These are phyloP conservation scores for Botrytis byssoidea DNA, from an alignment of 2,329 filamentous ascomycete genomes.

Conservation along the genomic window DNA sequence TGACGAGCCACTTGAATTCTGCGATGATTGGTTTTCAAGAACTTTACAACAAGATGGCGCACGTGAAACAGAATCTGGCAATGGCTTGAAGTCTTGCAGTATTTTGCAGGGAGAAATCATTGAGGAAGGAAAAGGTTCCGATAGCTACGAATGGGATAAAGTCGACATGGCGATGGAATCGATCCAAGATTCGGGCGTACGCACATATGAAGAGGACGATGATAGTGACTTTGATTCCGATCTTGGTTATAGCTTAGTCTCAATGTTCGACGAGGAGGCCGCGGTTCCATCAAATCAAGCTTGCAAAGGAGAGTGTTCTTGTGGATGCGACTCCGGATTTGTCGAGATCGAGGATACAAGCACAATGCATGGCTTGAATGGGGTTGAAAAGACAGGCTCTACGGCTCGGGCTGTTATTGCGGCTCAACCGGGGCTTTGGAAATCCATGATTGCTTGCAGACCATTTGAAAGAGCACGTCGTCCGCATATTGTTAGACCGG, in stretches of 20 bases:
- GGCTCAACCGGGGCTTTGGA: not conserved
- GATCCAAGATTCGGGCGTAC: not conserved
- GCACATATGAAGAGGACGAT: not conserved
- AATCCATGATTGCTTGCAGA: conserved; percentile 12
- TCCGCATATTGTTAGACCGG: not conserved
- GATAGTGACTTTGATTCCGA: not conserved
- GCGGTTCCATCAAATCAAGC: not conserved
- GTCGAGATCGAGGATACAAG: not conserved
- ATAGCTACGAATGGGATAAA: not conserved
- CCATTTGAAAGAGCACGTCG: conserved; percentile 5
- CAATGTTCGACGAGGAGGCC: not conserved
- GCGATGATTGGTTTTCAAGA: conserved; percentile 5
- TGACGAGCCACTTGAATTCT: not conserved
- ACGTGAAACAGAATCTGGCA: not conserved
- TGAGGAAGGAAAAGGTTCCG: not conserved
- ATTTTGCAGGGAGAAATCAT: not conserved
- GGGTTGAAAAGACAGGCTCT: not conserved
- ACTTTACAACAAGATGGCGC: not conserved
- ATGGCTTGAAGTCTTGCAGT: not conserved
- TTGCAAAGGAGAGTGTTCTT: not conserved
- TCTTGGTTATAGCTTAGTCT: not conserved
- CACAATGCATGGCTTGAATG: conserved; percentile 5
- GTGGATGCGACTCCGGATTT: not conserved
- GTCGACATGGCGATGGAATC: not conserved
- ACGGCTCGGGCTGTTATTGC: not conserved